A percentile compares a stretch with the other conserved stretches of the same genome.
Evolutionary conservation across 2,329 filamentous ascomycete genomes (phyloP).

Genomic region (Claviceps sp.): DNA sequence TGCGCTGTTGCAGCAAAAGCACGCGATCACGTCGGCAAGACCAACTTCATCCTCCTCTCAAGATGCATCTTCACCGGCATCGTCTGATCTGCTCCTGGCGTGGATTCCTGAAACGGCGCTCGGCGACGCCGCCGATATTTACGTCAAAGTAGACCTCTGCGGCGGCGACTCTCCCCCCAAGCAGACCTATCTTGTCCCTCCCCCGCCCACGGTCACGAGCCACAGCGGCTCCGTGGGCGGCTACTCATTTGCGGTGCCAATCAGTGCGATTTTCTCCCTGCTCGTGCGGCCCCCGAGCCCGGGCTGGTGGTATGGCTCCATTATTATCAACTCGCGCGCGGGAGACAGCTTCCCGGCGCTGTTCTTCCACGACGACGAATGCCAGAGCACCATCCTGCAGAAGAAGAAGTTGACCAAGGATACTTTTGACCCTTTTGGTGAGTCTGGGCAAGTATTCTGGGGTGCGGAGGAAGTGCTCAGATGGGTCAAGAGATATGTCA

Average conservation of each 20-base stretch:
- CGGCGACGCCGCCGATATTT: constrained; percentile 73
- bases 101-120: constrained; percentile 88
- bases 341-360: constrained; percentile 91
- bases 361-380: constrained; percentile 97
- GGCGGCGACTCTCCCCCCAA: constrained; percentile 69
- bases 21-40: constrained; percentile 25
- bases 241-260: constrained; percentile 83
- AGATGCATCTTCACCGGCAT: constrained; percentile 30
- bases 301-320: constrained; percentile 96
- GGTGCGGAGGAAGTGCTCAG: constrained; percentile 88
- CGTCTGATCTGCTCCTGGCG: constrained; percentile 70
- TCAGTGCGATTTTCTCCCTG: constrained; percentile 82
- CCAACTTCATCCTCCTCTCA: constrained; percentile 18
- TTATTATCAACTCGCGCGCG: constrained; percentile 81
- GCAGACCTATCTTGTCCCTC: constrained; percentile 82
- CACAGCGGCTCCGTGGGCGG: constrained; percentile 59
- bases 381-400: constrained; percentile 86
- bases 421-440: constrained; percentile 81
- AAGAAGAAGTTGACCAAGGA: constrained; percentile 76
- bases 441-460: constrained; percentile 84
- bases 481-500: constrained; percentile 77
- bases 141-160: constrained; percentile 87
- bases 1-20: constrained; percentile 83
- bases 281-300: constrained; percentile 82
- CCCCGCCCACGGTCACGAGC: constrained; percentile 72